Percentiles rank a stretch among this genome's conserved stretches.
These are phyloP conservation scores for Podospora sp. DNA, from an alignment of 495 filamentous ascomycete genomes.

Conservation along the genomic window DNA sequence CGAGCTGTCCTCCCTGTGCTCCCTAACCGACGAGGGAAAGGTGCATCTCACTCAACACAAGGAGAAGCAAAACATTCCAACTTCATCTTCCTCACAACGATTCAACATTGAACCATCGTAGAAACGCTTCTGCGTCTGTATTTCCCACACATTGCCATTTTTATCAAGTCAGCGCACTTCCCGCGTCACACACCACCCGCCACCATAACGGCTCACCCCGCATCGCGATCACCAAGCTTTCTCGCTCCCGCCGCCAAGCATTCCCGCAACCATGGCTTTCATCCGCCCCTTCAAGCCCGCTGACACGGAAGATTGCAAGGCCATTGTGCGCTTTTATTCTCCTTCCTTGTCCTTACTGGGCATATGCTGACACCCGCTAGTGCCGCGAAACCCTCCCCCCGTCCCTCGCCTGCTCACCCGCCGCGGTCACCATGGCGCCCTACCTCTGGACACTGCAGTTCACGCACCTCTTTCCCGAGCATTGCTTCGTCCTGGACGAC, in stretches of 20 bases:
- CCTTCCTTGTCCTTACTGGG: background rate
- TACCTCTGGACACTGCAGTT: constrained; percentile 51
- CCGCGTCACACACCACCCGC: background rate
- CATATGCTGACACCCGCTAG: constrained; percentile 25
- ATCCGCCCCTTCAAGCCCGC: constrained; percentile 21
- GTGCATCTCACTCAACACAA: background rate
- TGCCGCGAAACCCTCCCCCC: constrained; percentile 47
- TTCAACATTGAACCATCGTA: background rate
- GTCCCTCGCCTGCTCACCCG: constrained; percentile 30
- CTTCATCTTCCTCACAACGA: background rate
- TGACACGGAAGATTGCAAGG: constrained; percentile 39
- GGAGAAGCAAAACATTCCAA: background rate
- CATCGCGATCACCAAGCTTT: background rate
- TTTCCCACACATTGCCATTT: background rate
- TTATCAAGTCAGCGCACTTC: background rate
- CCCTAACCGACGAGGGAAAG: background rate
- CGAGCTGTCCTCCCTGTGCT: background rate
- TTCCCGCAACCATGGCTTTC: constrained; percentile 10
- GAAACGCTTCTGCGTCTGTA: background rate
- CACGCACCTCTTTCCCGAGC: constrained; percentile 40
- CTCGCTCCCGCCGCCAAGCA: background rate
- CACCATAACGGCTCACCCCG: background rate
- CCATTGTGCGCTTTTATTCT: constrained; percentile 36
- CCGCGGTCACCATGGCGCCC: constrained; percentile 36
- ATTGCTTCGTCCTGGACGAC: constrained; percentile 47